Evolutionary conservation across 2,329 filamentous ascomycete species (phyloP), one percentile per base, ranked within the genome.

Genomic region (Aspergillus melleus): DNA sequence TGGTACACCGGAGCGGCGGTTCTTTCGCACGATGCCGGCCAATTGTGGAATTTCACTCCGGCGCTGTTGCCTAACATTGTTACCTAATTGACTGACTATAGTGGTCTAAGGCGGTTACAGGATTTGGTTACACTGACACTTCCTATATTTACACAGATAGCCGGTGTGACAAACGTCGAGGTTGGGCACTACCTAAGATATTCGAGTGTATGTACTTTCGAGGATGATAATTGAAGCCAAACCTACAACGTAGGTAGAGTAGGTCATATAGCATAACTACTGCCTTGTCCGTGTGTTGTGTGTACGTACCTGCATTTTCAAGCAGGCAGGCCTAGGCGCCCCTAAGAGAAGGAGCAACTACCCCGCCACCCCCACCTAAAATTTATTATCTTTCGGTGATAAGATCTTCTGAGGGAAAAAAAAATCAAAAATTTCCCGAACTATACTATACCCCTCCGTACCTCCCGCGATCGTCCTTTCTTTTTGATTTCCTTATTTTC

Each of bases 281-380:
- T 29, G 26, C 2, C 8, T 29, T 29, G 26, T 29, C 6, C 26
- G 26, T 29, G 26, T 29, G 26, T 36, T 11, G 32, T 5, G 12
- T 14, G 32, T 1, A 1, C 10, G 32, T 36, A 36, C 32, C 32
- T 36, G 32, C 39, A 44, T 19, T 61, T 54, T 26, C 54, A 59
- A 59, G 57, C 57, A 65, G 58, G 49, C 52, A 56, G 55, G 64
- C 56, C 59, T 62, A 65, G 65, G 57, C 58, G 60, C 61, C 57
- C 54, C 55, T 54, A 29, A 29, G 26, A 36, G 36, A 42, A 8
- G 36, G 14, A 42, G 14, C 36, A 6, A n/a, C 14, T 42, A 60
- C 65, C 72, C 72, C 72, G 67, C 71, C 70, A 70, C 71, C 72
- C 26, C 73, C 72, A 72, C 72, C 71, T 68, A 72, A 74, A 75